phyloP scores from a whole-genome alignment of 768 basidiomycete genomes.

The Suillus tomentosus region DNA sequence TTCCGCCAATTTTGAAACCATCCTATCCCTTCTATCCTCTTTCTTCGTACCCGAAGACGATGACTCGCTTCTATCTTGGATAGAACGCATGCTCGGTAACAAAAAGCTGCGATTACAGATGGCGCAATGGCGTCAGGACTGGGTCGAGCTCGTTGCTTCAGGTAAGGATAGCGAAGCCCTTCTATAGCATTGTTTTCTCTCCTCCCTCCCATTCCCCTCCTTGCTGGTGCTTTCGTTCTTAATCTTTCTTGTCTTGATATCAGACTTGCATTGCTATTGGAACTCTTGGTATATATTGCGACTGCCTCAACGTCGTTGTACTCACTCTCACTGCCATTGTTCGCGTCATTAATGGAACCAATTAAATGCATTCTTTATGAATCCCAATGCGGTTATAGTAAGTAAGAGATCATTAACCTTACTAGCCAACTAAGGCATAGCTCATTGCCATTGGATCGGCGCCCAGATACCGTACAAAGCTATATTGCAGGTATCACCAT shows the following conservation, averaged over 20 bases:
- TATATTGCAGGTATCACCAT: not conserved
- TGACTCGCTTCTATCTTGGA: slow-evolving; percentile 79
- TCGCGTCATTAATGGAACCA: slow-evolving; percentile 9
- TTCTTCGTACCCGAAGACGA: slow-evolving; percentile 96
- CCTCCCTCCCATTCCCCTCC: not conserved
- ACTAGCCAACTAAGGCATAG: not conserved
- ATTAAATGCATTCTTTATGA: slow-evolving; percentile 4
- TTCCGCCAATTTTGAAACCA: slow-evolving; percentile 86
- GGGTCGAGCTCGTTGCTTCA: slow-evolving; percentile 66
- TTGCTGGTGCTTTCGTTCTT: not conserved
- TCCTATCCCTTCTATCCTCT: slow-evolving; percentile 87
- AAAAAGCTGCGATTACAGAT: slow-evolving; percentile 74
- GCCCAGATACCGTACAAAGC: not conserved
- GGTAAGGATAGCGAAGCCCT: slow-evolving; percentile 66
- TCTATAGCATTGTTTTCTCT: slow-evolving; percentile 39
- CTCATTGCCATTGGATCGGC: not conserved
- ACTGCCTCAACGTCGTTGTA: slow-evolving; percentile 2
- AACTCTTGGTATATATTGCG: slow-evolving; percentile 8
- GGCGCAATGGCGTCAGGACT: slow-evolving; percentile 75
- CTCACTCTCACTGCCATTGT: slow-evolving; percentile 8
- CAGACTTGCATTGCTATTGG: slow-evolving; percentile 2
- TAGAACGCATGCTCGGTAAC: slow-evolving; percentile 58
- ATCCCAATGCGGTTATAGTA: not conserved
- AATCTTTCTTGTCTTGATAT: slow-evolving; percentile 1
- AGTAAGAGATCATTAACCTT: not conserved